Evolutionary conservation across 176 grass and related monocot species (phyloP).

Genomic region (Guadua angustifolia): DNA sequence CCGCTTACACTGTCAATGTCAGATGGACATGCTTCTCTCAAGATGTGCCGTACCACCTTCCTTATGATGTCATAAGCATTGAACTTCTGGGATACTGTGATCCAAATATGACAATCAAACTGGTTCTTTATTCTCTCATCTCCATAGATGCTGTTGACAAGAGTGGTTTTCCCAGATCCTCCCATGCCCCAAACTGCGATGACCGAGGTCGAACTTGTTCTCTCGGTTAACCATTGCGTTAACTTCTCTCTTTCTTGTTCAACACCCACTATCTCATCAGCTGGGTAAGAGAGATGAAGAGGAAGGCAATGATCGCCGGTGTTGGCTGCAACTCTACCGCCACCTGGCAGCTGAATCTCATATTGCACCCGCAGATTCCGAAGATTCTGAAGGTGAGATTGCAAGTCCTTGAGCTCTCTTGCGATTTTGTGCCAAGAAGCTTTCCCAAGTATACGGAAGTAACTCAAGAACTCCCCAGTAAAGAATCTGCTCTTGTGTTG

Average conservation of each 20-base stretch:
- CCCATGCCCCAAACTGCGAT: conserved; percentile 39
- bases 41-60: background rate
- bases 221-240: background rate
- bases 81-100: conserved; percentile 27
- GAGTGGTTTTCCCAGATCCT: conserved; percentile 20
- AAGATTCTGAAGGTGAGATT: conserved; percentile 34
- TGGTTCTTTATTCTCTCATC: conserved; percentile 17
- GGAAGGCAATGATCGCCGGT: conserved; percentile 17
- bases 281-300: conserved; percentile 32
- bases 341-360: conserved; percentile 15
- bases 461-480: background rate
- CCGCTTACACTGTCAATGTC: conserved; percentile 1
- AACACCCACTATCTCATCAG: conserved; percentile 20
- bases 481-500: conserved; percentile 13
- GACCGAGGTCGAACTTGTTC: background rate
- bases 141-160: conserved; percentile 5
- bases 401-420: conserved; percentile 31
- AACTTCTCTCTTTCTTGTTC: conserved; percentile 20
- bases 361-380: conserved; percentile 1
- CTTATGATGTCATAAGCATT: background rate
- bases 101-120: conserved; percentile 41
- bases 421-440: conserved; percentile 17
- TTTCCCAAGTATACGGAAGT: conserved; percentile 23
- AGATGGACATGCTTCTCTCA: background rate
- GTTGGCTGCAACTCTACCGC: background rate